Conservation (phyloP, 345 rosid genomes). For the Carallia pectinifolia region DNA sequence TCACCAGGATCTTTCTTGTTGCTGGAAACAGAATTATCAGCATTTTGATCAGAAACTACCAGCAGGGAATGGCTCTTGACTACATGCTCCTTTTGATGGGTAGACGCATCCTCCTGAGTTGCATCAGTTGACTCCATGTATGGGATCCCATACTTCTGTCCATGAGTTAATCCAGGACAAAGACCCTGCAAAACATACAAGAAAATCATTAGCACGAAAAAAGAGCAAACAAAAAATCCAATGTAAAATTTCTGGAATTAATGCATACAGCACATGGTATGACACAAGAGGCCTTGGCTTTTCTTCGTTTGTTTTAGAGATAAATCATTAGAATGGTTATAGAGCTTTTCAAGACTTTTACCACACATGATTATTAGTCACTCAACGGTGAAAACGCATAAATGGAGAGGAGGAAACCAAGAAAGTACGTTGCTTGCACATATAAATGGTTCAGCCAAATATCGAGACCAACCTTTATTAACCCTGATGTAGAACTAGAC, state of each 20-base stretch:
- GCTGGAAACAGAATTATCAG: constrained; percentile 4
- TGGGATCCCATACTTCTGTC: constrained; percentile 73
- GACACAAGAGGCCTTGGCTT: neutral
- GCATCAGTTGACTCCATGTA: constrained; percentile 38
- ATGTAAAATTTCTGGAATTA: neutral
- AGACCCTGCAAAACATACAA: constrained; percentile 52
- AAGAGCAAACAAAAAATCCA: neutral
- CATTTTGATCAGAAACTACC: constrained; percentile 2
- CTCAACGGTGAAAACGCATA: neutral
- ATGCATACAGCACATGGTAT: neutral
- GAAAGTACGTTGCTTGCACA: neutral
- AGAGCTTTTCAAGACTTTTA: neutral
- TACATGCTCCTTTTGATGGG: constrained; percentile 11
- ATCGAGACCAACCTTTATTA: constrained; percentile 62
- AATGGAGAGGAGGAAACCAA: neutral
- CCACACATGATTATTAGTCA: neutral
- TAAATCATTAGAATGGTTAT: neutral
- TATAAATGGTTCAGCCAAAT: neutral
- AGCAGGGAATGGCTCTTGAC: constrained; percentile 6
- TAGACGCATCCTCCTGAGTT: constrained; percentile 9
- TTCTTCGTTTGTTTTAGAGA: neutral
- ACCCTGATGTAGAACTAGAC: constrained; percentile 53
- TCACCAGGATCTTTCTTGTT: neutral
- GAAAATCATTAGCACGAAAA: neutral
- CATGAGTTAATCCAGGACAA: constrained; percentile 82